Evolutionary conservation across 2,329 filamentous ascomycete species (phyloP), one percentile per base, ranked within the genome.

Genomic region (Hymenoscyphus fraxineus): DNA sequence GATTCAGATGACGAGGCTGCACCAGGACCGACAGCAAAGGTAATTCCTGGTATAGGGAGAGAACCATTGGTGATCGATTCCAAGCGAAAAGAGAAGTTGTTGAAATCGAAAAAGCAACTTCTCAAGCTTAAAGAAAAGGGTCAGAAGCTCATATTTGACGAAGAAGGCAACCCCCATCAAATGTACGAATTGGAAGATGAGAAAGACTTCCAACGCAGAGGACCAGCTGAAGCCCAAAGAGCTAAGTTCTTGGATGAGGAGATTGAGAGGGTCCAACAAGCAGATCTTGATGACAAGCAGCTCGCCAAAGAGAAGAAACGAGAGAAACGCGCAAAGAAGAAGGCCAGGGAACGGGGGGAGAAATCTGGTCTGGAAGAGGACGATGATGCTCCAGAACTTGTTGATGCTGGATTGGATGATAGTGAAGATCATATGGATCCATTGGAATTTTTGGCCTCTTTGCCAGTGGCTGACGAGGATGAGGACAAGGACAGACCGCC

Each of bases 101-200:
- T 98, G 69, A 90, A 90, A 73, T 96, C 91, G 22, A 98, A 97
- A 83, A 97, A 97, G 83, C 91, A 96, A 78, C 85, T 97, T 69
- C 84, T 92, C 74, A 95, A 96, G 76, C 91, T 92, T 81, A 96
- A 93, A 81, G 91, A 92, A 74, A 90, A 89, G 74, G 90, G 92
- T 13, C 88, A 86, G 51, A 96, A 95, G 76, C 80, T 97, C 7
- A 83, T 97, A 5, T 99, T 94, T 76, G 94, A 98, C 78, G 93
- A 97, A 58, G 92, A 97, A 39, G 94, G 93, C 70, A 88, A 90
- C 67, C 83, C 93, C 2, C 93, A 95, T 76, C 86, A 91, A 67
- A 77, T 96, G 15, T 97, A 98, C 79, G 91, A 96, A 76, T 87
- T 99, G 70, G 89, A 94, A 74, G 86, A 91, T 76, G 92, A 97